Conservation (phyloP, 2,329 filamentous ascomycete genomes). For the Tolypocladium tundrense region DNA sequence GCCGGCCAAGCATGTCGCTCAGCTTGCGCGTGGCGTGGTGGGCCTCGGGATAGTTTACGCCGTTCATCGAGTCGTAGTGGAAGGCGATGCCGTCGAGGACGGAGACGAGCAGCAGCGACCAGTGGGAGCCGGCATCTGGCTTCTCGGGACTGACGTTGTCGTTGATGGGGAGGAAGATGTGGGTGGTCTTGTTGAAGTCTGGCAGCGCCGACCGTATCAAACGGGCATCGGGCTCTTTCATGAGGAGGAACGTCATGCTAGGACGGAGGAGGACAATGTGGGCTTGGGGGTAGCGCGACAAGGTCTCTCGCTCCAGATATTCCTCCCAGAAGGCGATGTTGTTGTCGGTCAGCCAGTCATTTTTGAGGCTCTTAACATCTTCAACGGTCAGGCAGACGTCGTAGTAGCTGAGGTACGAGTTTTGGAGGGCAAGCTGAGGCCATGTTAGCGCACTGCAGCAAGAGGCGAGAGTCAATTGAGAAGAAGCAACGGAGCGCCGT, state of each 20-base stretch:
- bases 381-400: conserved; percentile 59
- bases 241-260: conserved; percentile 84
- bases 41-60: conserved; percentile 67
- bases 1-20: conserved; percentile 53
- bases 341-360: conserved; percentile 97
- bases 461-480: not conserved
- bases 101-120: conserved; percentile 85
- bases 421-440: conserved; percentile 36
- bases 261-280: conserved; percentile 86
- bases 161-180: conserved; percentile 94
- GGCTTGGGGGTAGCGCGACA: conserved; percentile 68
- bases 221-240: conserved; percentile 55
- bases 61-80: conserved; percentile 84
- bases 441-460: not conserved
- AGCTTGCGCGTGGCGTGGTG: conserved; percentile 60
- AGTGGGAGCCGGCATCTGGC: conserved; percentile 88
- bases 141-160: conserved; percentile 66
- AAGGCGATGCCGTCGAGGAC: conserved; percentile 85
- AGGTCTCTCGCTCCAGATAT: conserved; percentile 83
- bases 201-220: conserved; percentile 60
- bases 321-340: conserved; percentile 98
- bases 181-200: conserved; percentile 69
- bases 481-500: not conserved
- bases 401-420: conserved; percentile 30
- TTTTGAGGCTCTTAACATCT: conserved; percentile 77